Conservation (phyloP, 2,329 filamentous ascomycete genomes). For the Ophiostoma australiae region DNA sequence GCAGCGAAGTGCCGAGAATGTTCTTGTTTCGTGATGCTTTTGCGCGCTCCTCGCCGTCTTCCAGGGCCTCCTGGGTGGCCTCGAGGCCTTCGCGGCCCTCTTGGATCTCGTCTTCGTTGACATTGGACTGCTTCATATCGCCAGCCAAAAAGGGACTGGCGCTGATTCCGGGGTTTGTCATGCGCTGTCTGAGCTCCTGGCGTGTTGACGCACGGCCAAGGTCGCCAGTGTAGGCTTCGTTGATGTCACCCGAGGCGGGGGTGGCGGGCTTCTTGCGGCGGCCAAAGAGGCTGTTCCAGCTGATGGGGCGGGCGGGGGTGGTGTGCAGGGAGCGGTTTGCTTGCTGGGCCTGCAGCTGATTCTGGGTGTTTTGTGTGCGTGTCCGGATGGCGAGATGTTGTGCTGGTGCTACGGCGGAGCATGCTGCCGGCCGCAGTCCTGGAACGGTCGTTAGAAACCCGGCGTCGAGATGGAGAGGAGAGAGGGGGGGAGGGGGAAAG, state of each 20-base stretch:
- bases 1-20: constrained; percentile 35
- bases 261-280: constrained; percentile 30
- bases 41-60: constrained; percentile 1
- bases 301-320: constrained; percentile 21
- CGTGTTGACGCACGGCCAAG: constrained; percentile 34
- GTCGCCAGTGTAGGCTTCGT: constrained; percentile 27
- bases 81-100: constrained; percentile 27
- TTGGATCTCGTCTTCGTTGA: constrained; percentile 36
- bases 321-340: constrained; percentile 23
- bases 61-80: constrained; percentile 5
- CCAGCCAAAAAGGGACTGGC: constrained; percentile 61
- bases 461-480: neutral
- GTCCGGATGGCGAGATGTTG: constrained; percentile 15
- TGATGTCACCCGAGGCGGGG: neutral
- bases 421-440: constrained; percentile 20
- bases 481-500: too few relatives aligned
- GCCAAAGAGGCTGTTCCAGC: constrained; percentile 27
- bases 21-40: constrained; percentile 12
- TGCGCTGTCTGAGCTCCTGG: constrained; percentile 41
- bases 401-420: constrained; percentile 16
- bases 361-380: constrained; percentile 12
- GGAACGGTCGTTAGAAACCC: neutral
- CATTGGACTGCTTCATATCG: constrained; percentile 40
- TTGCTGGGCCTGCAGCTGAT: neutral
- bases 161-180: constrained; percentile 41